These are phyloP conservation scores for Senna siamea DNA, from an alignment of 306 rosid species.

Conservation along the genomic window DNA sequence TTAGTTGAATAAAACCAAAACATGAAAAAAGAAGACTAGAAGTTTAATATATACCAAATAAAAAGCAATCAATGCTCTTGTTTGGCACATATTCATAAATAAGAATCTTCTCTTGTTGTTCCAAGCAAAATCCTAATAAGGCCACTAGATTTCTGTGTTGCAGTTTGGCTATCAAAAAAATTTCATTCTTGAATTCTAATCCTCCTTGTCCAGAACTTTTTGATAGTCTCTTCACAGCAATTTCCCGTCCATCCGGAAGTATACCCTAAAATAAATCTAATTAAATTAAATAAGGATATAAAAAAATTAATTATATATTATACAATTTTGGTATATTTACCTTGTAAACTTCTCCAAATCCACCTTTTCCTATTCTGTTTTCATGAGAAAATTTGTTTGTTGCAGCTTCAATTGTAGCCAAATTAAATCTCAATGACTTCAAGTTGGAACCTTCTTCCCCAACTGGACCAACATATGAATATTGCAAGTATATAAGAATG, in stretches of 20 bases:
- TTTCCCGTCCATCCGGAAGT: slow-evolving; percentile 5
- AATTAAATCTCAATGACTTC: not conserved
- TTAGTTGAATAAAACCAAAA: not conserved
- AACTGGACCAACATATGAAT: not conserved
- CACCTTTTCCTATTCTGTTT: not conserved
- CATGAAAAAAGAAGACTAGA: not conserved
- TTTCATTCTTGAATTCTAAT: slow-evolving; percentile 36
- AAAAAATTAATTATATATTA: not conserved
- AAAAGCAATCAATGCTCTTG: slow-evolving; percentile 27
- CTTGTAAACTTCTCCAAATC: slow-evolving; percentile 24
- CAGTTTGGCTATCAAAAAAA: slow-evolving; percentile 29
- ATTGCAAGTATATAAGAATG: not conserved
- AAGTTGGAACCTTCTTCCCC: not conserved
- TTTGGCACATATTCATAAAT: slow-evolving; percentile 34
- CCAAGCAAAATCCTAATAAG: slow-evolving; percentile 34
- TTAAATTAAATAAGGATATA: not conserved
- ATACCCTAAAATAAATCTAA: not conserved
- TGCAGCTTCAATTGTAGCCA: slow-evolving; percentile 9
- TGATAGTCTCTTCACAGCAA: slow-evolving; percentile 38
- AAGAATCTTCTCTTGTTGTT: slow-evolving; percentile 37
- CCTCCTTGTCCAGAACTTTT: slow-evolving; percentile 12
- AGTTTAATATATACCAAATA: not conserved
- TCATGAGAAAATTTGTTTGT: not conserved
- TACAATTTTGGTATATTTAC: not conserved
- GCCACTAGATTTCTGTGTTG: slow-evolving; percentile 38